Base-by-base conservation (phyloP, 495 filamentous ascomycete species). In the Podospora bellae-mahoneyi region DNA sequence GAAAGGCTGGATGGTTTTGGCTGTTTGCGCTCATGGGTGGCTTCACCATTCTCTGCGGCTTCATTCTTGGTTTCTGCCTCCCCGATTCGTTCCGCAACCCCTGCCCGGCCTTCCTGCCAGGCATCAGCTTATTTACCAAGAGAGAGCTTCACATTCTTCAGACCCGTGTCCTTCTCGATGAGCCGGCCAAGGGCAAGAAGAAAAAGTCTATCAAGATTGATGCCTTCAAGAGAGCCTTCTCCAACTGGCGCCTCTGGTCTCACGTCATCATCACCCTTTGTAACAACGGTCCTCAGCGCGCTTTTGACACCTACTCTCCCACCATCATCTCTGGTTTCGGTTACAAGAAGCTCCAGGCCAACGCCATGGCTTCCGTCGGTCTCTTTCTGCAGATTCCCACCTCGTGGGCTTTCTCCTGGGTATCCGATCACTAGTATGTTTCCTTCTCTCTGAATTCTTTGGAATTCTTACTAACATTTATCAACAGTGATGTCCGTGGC, bases 1-100 rank as follows among this genome's bases (percentile, higher is more conserved):
- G 82, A 5, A 70, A 85, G 20, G 69, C 81, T 4, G 87, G 88
- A 0, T 90, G 88, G 88, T 81, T 83, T 66, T 90, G 87, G 87
- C 82, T 90, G 1, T 89, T 89, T 73, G 75, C 68, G 19, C 55
- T 77, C 60, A 85, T 87, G 73, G 86, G 86, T 7, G 59, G 78
- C 10, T 83, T 88, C 59, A 87, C 86, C 16, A 73, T 89, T 18
- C 73, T 81, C 65, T 78, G 81, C 28, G 85, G 79, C 3, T 76
- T 84, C 32, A 26, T 86, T 23, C 83, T 87, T 63, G 79, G 82
- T 28, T 75, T 84, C 7, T 72, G 83, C 26, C 77, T 87, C 0
- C 85, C 86, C 2, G 79, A 81, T 74, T 88, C 32, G 81, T 88
- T 64, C 85, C 81, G 1, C 5, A 78, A 78, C 13, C 82, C 76